These are phyloP conservation scores for Fusarium begoniae DNA, from an alignment of 2,329 filamentous ascomycete genomes.

Conservation along the genomic window DNA sequence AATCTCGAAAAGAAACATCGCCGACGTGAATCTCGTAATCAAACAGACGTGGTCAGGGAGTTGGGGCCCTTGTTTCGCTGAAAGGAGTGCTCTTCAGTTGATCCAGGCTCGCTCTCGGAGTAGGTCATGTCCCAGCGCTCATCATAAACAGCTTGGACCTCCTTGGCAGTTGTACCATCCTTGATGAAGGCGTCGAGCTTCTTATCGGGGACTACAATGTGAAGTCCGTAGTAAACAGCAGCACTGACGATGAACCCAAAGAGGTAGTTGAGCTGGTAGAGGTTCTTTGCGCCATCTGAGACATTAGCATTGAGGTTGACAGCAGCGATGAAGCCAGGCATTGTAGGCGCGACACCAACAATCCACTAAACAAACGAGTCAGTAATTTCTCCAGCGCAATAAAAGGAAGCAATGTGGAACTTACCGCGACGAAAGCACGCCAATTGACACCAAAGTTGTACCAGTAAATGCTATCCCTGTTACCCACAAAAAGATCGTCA, in stretches of 20 bases:
- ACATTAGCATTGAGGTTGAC: constrained; percentile 49
- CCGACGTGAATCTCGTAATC: not conserved
- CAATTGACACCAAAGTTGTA: constrained; percentile 53
- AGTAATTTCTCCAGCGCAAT: not conserved
- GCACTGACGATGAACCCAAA: constrained; percentile 51
- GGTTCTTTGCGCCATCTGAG: constrained; percentile 48
- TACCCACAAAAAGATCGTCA: constrained; percentile 47
- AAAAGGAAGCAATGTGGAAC: constrained; percentile 11
- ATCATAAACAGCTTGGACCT: constrained; percentile 43
- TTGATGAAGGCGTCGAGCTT: constrained; percentile 45
- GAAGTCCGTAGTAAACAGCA: constrained; percentile 45
- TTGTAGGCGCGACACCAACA: constrained; percentile 49
- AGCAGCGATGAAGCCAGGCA: constrained; percentile 55
- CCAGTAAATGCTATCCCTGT: constrained; percentile 50
- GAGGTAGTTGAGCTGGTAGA: constrained; percentile 52
- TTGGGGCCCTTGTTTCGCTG: constrained; percentile 12
- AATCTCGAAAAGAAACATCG: not conserved
- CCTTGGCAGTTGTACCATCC: constrained; percentile 30
- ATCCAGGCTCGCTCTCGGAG: constrained; percentile 11
- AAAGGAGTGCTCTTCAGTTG: constrained; percentile 18
- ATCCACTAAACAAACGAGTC: constrained; percentile 46
- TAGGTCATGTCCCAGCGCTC: constrained; percentile 47
- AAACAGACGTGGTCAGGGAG: constrained; percentile 23
- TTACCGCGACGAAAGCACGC: constrained; percentile 51
- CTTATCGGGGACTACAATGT: constrained; percentile 42